Evolutionary conservation across 805 yeast genomes (phyloP).

Genomic region (Wickerhamomyces bisporus): DNA sequence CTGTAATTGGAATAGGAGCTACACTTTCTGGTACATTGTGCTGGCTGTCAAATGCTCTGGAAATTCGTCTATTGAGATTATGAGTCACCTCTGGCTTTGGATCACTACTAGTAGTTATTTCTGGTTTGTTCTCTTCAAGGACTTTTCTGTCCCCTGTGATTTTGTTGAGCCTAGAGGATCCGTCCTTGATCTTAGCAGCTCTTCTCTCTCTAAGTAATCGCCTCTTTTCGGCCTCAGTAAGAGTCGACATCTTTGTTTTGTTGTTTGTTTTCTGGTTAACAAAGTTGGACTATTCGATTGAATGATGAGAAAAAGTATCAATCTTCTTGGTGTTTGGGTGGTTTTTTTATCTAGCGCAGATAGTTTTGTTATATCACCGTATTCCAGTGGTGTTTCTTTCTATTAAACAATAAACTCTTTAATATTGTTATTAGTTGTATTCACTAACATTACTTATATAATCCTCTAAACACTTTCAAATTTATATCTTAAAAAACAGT

Average conservation of each 20-base stretch:
- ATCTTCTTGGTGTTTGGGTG: too few relatives aligned
- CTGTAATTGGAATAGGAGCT: not conserved
- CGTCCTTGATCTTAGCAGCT: constrained; percentile 21
- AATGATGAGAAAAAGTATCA: too few relatives aligned
- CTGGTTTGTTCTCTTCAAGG: not conserved
- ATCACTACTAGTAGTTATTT: not conserved
- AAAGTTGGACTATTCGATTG: too few relatives aligned
- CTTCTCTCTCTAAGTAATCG: constrained; percentile 22
- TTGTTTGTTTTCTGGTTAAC: too few relatives aligned
- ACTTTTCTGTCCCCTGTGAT: constrained; percentile 22
- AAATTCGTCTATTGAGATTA: not conserved
- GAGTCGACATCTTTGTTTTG: constrained; percentile 6
- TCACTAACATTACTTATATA: too few relatives aligned
- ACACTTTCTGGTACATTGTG: not conserved
- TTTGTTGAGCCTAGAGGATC: constrained; percentile 15
- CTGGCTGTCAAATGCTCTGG: not conserved
- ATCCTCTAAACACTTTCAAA: too few relatives aligned
- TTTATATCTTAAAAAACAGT: too few relatives aligned
- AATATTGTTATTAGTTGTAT: too few relatives aligned
- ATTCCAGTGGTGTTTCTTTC: too few relatives aligned
- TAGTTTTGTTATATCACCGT: too few relatives aligned
- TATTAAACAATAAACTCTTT: too few relatives aligned
- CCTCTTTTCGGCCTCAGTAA: constrained; percentile 24
- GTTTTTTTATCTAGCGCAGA: too few relatives aligned
- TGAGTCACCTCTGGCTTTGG: not conserved